Evolutionary conservation across 2,329 filamentous ascomycete species (phyloP).

Genomic region (Trichoderma afroharzianum): DNA sequence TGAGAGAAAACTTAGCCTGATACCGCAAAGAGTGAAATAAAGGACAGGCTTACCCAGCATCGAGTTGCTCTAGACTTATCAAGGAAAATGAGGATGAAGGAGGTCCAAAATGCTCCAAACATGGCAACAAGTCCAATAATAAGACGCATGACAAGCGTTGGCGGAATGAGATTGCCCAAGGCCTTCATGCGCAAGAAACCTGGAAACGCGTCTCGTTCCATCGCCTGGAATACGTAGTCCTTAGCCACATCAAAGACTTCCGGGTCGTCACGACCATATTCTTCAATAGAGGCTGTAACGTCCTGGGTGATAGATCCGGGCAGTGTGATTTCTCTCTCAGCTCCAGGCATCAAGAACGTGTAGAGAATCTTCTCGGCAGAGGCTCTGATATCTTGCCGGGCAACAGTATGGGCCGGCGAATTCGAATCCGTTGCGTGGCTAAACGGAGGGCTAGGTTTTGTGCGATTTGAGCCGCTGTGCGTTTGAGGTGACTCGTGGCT

Average conservation of each 20-base stretch:
- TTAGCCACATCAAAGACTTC: conserved; percentile 97
- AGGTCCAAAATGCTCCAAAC: conserved; percentile 91
- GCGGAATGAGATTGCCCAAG: conserved; percentile 88
- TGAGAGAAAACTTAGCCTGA: conserved; percentile 21
- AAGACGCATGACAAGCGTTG: conserved; percentile 80
- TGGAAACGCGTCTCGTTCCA: conserved; percentile 99
- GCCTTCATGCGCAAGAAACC: conserved; percentile 94
- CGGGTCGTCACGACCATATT: conserved; percentile 87
- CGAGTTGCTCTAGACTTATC: conserved; percentile 69
- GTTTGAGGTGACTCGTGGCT: conserved; percentile 55
- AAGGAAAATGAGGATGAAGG: conserved; percentile 89
- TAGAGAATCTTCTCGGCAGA: conserved; percentile 99
- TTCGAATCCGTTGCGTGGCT: conserved; percentile 70
- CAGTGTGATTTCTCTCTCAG: conserved; percentile 92
- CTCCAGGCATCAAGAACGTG: conserved; percentile 90
- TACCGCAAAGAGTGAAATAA: conserved; percentile 14
- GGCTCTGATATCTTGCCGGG: conserved; percentile 83
- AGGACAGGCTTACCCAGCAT: conserved; percentile 68
- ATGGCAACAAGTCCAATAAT: conserved; percentile 78
- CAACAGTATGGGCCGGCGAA: conserved; percentile 78
- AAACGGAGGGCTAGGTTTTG: conserved; percentile 52
- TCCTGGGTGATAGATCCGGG: conserved; percentile 82
- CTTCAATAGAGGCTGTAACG: conserved; percentile 84
- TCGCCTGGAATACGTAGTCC: conserved; percentile 98
- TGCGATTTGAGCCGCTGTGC: conserved; percentile 44